phyloP scores from a whole-genome alignment of 2,329 filamentous ascomycete species.

The Diplocarpon mali region DNA sequence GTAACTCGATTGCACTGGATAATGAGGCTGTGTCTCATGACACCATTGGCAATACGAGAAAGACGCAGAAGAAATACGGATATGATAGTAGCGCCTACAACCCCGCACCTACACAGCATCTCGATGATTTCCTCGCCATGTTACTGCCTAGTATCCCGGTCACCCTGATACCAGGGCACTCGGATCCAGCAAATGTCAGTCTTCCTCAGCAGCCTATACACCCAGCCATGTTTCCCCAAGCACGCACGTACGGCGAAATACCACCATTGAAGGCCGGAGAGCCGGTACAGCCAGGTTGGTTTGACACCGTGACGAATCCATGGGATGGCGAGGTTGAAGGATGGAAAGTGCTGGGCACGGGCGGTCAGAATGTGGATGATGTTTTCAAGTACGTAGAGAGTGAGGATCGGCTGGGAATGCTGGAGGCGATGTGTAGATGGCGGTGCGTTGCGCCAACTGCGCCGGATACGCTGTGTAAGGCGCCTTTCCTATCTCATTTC shows the following conservation, averaged over 20 bases:
- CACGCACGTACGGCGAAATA: conserved; percentile 53
- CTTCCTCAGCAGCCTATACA: conserved; percentile 92
- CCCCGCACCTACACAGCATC: conserved; percentile 65
- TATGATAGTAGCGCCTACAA: conserved; percentile 90
- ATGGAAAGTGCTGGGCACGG: conserved; percentile 75
- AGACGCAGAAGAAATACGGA: conserved; percentile 70
- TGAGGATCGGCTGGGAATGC: conserved; percentile 70
- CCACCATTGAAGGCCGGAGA: conserved; percentile 25
- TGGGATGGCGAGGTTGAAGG: conserved; percentile 87
- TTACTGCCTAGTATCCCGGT: conserved; percentile 79
- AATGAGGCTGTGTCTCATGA: conserved; percentile 22
- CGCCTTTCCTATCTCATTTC: neutral
- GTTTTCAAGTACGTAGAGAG: conserved; percentile 82
- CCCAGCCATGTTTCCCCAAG: conserved; percentile 74
- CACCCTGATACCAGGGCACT: conserved; percentile 73
- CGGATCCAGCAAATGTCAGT: conserved; percentile 80
- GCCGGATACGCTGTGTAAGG: conserved; percentile 85
- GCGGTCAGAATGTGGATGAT: conserved; percentile 89
- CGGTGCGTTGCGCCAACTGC: conserved; percentile 84
- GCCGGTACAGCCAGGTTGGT: conserved; percentile 52
- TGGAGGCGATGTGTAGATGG: conserved; percentile 93
- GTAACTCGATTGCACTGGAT: conserved; percentile 59
- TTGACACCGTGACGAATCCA: conserved; percentile 86
- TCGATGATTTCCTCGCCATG: conserved; percentile 73
- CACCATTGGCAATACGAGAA: conserved; percentile 25